phyloP scores from a whole-genome alignment of 495 filamentous ascomycete species.

The Penicillium subrubescens region DNA sequence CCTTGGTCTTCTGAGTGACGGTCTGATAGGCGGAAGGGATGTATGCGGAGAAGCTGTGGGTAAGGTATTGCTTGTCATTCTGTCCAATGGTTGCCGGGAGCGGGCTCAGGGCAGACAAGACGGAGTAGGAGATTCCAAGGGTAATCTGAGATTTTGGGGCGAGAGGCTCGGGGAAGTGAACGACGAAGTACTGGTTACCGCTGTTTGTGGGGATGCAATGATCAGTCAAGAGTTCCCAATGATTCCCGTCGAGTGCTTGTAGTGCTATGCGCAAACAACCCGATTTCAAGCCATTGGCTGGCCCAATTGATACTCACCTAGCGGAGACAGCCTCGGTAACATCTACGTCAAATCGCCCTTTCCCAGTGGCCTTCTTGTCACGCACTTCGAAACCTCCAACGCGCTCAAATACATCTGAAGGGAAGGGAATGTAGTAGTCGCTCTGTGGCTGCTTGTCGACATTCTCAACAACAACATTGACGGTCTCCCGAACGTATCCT shows the following conservation, averaged over 20 bases:
- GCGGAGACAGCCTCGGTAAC: conserved; percentile 44
- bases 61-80: conserved; percentile 81
- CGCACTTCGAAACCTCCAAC: conserved; percentile 87
- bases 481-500: conserved; percentile 80
- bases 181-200: conserved; percentile 79
- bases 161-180: conserved; percentile 74
- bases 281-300: conserved; percentile 24
- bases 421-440: conserved; percentile 89
- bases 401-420: conserved; percentile 66
- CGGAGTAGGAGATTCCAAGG: conserved; percentile 79
- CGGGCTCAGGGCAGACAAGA: conserved; percentile 72
- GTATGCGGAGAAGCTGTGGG: conserved; percentile 82
- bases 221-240: background rate
- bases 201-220: conserved; percentile 41
- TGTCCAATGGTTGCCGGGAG: conserved; percentile 81
- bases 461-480: conserved; percentile 96
- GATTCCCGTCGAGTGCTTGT: background rate
- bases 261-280: background rate
- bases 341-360: conserved; percentile 67
- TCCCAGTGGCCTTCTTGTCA: conserved; percentile 77
- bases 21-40: conserved; percentile 78
- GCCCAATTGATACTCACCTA: conserved; percentile 31
- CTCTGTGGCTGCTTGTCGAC: conserved; percentile 71
- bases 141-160: conserved; percentile 76
- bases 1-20: conserved; percentile 91